Base-by-base conservation (phyloP, 192 early-diverging fungal genomes). In the Coemansia sp. region DNA sequence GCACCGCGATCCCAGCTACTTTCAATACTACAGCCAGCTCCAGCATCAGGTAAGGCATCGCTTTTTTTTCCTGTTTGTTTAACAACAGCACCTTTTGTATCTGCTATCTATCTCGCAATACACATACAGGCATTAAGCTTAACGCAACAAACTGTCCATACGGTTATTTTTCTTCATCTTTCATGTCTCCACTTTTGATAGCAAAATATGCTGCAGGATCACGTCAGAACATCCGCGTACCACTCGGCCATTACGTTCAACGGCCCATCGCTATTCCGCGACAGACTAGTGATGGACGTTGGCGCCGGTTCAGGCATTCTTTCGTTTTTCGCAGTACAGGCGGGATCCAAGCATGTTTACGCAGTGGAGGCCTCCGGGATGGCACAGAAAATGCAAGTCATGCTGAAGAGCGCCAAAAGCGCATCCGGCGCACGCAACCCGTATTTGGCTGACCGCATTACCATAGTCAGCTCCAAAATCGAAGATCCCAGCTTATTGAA, bases 141-240 rank as follows among this genome's bases (percentile, higher is more conserved):
- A n/a, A n/a, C n/a, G n/a, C n/a, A n/a, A n/a, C n/a, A n/a, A n/a
- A n/a, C n/a, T n/a, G n/a, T n/a, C n/a, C n/a, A n/a, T n/a, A n/a
- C n/a, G n/a, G n/a, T n/a, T n/a, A n/a, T n/a, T n/a, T n/a, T n/a
- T n/a, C n/a, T n/a, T 49, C 56, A 30, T 4, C 7, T 33, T 30
- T 32, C 18, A 8, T 59, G 2, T n/a, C 7, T 58, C 29, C 5
- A 11, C 50, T 42, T 16, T 38, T 48, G 48, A 61, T 80, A 96
- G 91, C 94, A 96, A 88, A 98, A 98, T 77, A 97, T 98, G 96
- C 88, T 98, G 14, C 91, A 95, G 83, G 97, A 99, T 73, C 87
- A 85, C 28, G 91, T 99, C 18, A 85, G 97, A 32, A 99, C 97
- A n/a, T 92, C 93, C 7, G 86, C 93, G 25, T 99, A 97, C 77